Percentiles rank a stretch among this genome's conserved stretches.
Evolutionary conservation across 129 eudicot species (phyloP).

Genomic region (Lactuca sativa): DNA sequence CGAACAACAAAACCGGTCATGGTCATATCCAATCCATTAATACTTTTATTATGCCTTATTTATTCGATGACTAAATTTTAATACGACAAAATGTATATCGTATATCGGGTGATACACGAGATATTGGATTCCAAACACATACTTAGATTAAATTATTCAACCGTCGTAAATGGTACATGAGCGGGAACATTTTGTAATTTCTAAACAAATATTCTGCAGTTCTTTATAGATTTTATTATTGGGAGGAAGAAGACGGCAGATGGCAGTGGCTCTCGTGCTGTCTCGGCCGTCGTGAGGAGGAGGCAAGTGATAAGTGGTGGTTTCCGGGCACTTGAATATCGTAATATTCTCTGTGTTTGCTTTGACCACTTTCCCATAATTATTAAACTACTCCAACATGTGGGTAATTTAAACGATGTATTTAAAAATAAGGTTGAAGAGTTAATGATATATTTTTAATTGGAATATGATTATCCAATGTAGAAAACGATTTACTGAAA

Average conservation of each 20-base stretch:
- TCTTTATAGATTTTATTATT: conserved; percentile 1
- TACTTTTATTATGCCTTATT: not conserved
- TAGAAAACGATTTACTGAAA: too few relatives aligned
- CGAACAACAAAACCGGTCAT: not conserved
- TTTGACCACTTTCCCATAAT: conserved; percentile 20
- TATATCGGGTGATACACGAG: not conserved
- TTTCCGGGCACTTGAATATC: conserved; percentile 40
- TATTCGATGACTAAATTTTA: not conserved
- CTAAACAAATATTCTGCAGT: conserved; percentile 30
- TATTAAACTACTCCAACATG: not conserved
- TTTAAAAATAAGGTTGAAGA: too few relatives aligned
- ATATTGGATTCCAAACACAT: not conserved
- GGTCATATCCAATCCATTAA: not conserved
- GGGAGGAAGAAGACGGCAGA: conserved; percentile 28
- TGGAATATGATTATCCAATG: too few relatives aligned
- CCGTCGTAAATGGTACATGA: not conserved
- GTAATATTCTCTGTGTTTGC: conserved; percentile 45
- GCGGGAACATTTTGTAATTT: conserved; percentile 18
- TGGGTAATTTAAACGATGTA: conserved; percentile 1
- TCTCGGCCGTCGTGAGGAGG: conserved; percentile 42
- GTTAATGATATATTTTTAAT: too few relatives aligned
- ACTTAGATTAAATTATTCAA: not conserved
- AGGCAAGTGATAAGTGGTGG: conserved; percentile 34
- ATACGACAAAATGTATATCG: not conserved
- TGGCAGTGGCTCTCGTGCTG: conserved; percentile 42